phyloP scores from a whole-genome alignment of 2,329 filamentous ascomycete genomes.

The Cercospora sp. region DNA sequence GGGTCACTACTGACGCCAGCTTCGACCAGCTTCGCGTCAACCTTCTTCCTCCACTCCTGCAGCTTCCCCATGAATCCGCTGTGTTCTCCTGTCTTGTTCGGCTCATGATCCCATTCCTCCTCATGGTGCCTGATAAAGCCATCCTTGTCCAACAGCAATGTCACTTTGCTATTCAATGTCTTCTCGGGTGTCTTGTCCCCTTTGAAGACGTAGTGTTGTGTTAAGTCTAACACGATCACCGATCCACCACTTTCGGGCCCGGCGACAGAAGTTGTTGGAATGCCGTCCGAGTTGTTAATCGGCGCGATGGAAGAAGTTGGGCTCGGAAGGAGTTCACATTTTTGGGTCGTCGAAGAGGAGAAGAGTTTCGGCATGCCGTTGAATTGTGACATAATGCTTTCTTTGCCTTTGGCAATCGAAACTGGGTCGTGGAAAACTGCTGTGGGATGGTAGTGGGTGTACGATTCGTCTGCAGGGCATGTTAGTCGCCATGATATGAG shows the following conservation, averaged over 20 bases:
- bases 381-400: slow-evolving; percentile 34
- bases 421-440: slow-evolving; percentile 36
- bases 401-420: slow-evolving; percentile 32
- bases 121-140: slow-evolving; percentile 34
- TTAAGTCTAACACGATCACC: slow-evolving; percentile 30
- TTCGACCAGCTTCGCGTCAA: slow-evolving; percentile 33
- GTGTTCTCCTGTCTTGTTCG: slow-evolving; percentile 31
- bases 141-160: slow-evolving; percentile 29
- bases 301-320: background rate
- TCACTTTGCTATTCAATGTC: slow-evolving; percentile 33
- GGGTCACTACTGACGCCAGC: slow-evolving; percentile 29
- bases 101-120: slow-evolving; percentile 36
- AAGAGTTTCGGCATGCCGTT: slow-evolving; percentile 37
- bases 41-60: slow-evolving; percentile 34
- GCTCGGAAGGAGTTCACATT: slow-evolving; percentile 26
- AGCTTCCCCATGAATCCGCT: slow-evolving; percentile 35
- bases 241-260: slow-evolving; percentile 12
- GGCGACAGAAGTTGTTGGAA: background rate
- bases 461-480: slow-evolving; percentile 22
- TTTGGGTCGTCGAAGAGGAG: slow-evolving; percentile 28
- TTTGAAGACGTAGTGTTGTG: slow-evolving; percentile 37
- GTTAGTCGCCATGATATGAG: too few relatives aligned
- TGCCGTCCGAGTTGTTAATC: background rate
- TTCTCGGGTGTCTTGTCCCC: slow-evolving; percentile 33
- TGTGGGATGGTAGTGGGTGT: slow-evolving; percentile 30